Conservation (phyloP, 495 filamentous ascomycete genomes). For the Endocarpon pusillum region DNA sequence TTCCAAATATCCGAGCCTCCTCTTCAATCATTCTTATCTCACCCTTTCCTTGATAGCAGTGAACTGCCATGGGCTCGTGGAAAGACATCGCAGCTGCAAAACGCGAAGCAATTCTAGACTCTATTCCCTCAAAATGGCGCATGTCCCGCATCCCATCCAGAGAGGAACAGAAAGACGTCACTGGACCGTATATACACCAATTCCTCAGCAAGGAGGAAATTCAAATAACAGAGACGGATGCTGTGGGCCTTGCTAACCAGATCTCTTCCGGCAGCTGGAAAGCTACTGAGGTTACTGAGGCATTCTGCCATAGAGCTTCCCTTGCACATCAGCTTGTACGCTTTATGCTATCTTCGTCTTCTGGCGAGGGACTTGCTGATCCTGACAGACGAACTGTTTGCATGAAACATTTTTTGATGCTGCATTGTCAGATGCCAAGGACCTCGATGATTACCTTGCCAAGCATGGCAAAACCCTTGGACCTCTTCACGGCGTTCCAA, state of each 20-base stretch:
- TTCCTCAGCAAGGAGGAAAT: conserved; percentile 37
- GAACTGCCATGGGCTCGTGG: conserved; percentile 26
- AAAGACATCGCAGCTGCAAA: conserved; percentile 29
- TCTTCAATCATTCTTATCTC: too few relatives aligned
- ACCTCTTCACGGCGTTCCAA: conserved; percentile 46
- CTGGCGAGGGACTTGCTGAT: neutral
- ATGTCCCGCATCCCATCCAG: conserved; percentile 30
- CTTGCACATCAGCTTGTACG: conserved; percentile 38
- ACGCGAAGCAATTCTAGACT: conserved; percentile 30
- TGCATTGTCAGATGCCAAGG: conserved; percentile 39
- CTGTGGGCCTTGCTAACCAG: conserved; percentile 28
- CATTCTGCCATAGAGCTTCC: conserved; percentile 39
- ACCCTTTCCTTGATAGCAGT: too few relatives aligned
- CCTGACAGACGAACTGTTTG: conserved; percentile 33
- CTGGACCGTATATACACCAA: conserved; percentile 38
- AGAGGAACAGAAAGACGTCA: conserved; percentile 42
- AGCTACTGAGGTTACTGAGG: conserved; percentile 32
- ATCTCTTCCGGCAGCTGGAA: conserved; percentile 29
- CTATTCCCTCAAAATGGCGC: conserved; percentile 42
- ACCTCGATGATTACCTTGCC: conserved; percentile 38
- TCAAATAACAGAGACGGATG: conserved; percentile 38
- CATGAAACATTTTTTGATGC: conserved; percentile 46
- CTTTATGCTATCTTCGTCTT: conserved; percentile 1
- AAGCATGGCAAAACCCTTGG: conserved; percentile 31
- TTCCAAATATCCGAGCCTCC: too few relatives aligned